Percentiles rank a stretch among this genome's conserved stretches.
Evolutionary conservation across 2,329 filamentous ascomycete genomes (phyloP).

Genomic region (Botryosphaeria dothidea): DNA sequence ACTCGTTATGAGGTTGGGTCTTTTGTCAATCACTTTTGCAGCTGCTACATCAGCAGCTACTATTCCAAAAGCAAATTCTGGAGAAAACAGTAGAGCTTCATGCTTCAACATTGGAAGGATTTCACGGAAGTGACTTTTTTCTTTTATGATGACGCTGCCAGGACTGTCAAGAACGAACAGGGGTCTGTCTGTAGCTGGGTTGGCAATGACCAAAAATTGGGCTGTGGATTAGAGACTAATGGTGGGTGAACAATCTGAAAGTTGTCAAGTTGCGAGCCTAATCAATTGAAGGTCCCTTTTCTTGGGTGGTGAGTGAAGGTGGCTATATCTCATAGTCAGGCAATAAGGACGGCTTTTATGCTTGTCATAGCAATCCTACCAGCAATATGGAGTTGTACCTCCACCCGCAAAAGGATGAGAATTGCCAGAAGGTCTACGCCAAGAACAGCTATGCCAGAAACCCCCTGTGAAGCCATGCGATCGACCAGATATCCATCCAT

Average conservation of each 20-base stretch:
- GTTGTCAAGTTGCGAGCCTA: no score
- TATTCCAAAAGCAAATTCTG: not conserved
- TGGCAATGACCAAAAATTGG: not conserved
- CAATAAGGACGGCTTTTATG: not conserved
- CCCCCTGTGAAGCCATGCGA: not conserved
- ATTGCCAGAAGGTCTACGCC: not conserved
- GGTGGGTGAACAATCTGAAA: not conserved
- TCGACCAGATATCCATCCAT: not conserved
- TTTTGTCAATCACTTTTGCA: not conserved
- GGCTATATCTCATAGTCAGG: not conserved
- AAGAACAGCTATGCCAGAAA: not conserved
- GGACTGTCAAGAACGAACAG: not conserved
- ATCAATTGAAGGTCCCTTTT: no score
- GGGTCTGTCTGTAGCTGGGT: not conserved
- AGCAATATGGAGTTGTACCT: not conserved
- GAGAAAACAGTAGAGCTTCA: not conserved
- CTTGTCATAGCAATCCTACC: not conserved
- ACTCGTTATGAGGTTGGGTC: not conserved
- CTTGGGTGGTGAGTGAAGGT: not conserved
- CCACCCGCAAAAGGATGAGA: not conserved
- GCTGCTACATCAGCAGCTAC: not conserved
- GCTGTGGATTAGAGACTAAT: not conserved
- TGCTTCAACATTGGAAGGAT: not conserved
- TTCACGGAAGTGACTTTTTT: not conserved
- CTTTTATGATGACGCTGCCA: not conserved